Percentiles rank a stretch among this genome's conserved stretches.
phyloP scores from a whole-genome alignment of 768 basidiomycete species.

The Tubosaeta sp. region DNA sequence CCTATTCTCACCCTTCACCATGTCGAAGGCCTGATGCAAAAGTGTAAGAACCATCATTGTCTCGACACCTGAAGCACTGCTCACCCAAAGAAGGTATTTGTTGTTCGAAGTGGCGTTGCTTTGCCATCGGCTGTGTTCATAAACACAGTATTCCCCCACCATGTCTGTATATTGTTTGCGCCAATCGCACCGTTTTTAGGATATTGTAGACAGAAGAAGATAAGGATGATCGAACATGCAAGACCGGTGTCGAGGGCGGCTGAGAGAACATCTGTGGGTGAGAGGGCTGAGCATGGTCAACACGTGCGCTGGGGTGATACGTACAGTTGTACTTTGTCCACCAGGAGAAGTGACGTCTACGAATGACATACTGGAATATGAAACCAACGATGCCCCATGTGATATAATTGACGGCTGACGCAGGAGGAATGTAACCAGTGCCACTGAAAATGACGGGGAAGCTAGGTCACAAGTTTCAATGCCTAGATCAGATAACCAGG shows the following conservation, averaged over 20 bases:
- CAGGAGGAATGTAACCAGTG: conserved; percentile 59
- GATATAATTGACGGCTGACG: conserved; percentile 60
- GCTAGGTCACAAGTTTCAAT: conserved; percentile 23
- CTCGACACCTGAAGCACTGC: conserved; percentile 1
- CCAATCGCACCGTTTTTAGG: conserved; percentile 61
- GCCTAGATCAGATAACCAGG: not conserved
- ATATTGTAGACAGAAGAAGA: conserved; percentile 63
- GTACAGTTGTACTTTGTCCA: conserved; percentile 53
- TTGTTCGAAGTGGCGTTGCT: conserved; percentile 6
- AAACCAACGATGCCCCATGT: conserved; percentile 66
- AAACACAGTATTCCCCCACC: conserved; percentile 55
- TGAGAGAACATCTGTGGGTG: conserved; percentile 52
- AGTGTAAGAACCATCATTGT: not conserved
- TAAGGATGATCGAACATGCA: conserved; percentile 51
- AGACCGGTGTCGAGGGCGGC: conserved; percentile 70
- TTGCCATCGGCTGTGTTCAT: conserved; percentile 21
- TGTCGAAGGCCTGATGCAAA: conserved; percentile 8
- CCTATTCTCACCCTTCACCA: conserved; percentile 7
- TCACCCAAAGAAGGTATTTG: conserved; percentile 28
- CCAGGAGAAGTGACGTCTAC: conserved; percentile 62
- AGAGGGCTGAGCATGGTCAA: not conserved
- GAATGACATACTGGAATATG: conserved; percentile 60
- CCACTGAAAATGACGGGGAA: conserved; percentile 54
- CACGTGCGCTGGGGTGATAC: conserved; percentile 11
- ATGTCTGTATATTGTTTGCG: conserved; percentile 43